Evolutionary conservation across 1,284 basidiomycete genomes (phyloP).

Genomic region (Melampsora allii-populina): DNA sequence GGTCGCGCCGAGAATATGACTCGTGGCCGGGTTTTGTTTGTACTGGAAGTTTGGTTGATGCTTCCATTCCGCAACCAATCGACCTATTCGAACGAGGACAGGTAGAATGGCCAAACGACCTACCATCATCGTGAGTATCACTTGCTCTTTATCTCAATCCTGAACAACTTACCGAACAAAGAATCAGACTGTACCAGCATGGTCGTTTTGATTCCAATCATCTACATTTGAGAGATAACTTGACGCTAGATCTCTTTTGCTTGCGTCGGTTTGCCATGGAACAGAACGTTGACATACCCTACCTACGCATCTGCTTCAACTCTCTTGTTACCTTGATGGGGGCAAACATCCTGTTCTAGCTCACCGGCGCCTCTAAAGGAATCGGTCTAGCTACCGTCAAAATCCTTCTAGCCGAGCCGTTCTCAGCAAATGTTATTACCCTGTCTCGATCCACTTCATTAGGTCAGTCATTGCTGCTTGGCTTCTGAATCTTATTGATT

Average conservation of each 20-base stretch:
- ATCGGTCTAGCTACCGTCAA: constrained; percentile 37
- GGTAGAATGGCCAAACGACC: too few relatives aligned
- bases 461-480: constrained; percentile 7
- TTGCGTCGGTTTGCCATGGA: background rate
- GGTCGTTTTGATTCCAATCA: background rate
- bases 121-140: too few relatives aligned
- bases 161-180: too few relatives aligned
- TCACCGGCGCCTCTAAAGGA: constrained; percentile 30
- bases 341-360: background rate
- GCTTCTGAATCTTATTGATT: too few relatives aligned
- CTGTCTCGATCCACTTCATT: constrained; percentile 29
- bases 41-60: too few relatives aligned
- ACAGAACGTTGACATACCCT: background rate
- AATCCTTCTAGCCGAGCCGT: constrained; percentile 11
- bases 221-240: background rate
- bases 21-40: too few relatives aligned
- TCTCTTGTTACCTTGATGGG: background rate
- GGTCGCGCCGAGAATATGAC: too few relatives aligned
- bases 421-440: constrained; percentile 24
- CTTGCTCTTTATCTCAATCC: too few relatives aligned
- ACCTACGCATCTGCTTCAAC: background rate
- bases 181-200: background rate
- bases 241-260: background rate
- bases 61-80: too few relatives aligned
- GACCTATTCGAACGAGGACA: too few relatives aligned